phyloP scores from a whole-genome alignment of 176 grass and related monocot species.

The Alloteropsis semialata region DNA sequence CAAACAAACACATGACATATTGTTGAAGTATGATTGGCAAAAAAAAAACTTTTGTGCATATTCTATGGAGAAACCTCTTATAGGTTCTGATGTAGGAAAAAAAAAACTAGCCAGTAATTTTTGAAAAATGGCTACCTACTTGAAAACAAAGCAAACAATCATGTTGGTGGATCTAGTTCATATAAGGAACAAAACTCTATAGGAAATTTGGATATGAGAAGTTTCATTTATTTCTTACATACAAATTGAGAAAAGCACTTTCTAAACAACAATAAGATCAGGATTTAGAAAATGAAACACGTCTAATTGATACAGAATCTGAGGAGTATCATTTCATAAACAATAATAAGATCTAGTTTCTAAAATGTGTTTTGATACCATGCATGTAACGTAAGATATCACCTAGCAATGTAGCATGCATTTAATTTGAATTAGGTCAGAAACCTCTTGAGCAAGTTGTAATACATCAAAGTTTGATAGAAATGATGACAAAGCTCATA shows the following conservation, averaged over 20 bases:
- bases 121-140: neutral
- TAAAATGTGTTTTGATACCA: neutral
- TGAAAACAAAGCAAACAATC: neutral
- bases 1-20: conserved; percentile 33
- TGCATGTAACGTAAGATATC: neutral
- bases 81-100: neutral
- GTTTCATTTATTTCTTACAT: neutral
- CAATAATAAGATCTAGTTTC: neutral
- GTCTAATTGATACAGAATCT: neutral
- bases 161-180: neutral
- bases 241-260: neutral
- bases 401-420: neutral
- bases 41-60: neutral
- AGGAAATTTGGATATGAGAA: neutral
- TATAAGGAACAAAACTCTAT: neutral
- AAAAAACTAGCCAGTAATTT: neutral
- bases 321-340: neutral
- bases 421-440: neutral
- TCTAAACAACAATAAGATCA: neutral
- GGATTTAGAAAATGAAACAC: neutral
- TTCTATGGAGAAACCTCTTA: neutral
- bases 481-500: neutral
- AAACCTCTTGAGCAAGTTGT: neutral
- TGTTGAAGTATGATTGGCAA: conserved; percentile 8
- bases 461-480: neutral